Evolutionary conservation across 1,284 basidiomycete genomes (phyloP).

Genomic region (Inonotus hispidus): DNA sequence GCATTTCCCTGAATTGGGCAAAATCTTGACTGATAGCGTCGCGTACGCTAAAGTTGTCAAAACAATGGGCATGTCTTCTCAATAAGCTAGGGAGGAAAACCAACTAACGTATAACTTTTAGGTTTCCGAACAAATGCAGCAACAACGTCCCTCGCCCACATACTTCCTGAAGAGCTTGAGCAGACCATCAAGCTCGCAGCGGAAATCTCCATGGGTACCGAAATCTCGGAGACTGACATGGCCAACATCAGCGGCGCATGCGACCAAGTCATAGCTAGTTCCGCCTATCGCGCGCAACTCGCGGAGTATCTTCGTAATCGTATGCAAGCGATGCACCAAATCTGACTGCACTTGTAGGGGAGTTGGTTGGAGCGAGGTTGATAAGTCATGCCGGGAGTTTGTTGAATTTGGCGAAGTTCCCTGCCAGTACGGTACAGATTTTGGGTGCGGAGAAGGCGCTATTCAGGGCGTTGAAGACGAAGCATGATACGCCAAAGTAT

Average conservation of each 20-base stretch:
- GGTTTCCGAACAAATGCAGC: slow-evolving; percentile 92
- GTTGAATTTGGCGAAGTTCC: slow-evolving; percentile 92
- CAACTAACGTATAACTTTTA: slow-evolving; percentile 25
- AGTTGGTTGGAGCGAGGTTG: slow-evolving; percentile 92
- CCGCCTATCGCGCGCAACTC: slow-evolving; percentile 89
- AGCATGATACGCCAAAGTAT: slow-evolving; percentile 93
- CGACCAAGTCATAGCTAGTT: slow-evolving; percentile 96
- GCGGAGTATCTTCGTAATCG: slow-evolving; percentile 94
- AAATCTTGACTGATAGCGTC: slow-evolving; percentile 95
- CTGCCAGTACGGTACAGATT: slow-evolving; percentile 97
- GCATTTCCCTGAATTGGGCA: slow-evolving; percentile 99
- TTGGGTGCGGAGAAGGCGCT: slow-evolving; percentile 98
- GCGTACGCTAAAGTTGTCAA: slow-evolving; percentile 93
- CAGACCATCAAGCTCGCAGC: slow-evolving; percentile 88
- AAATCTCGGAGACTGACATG: slow-evolving; percentile 95
- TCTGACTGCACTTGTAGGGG: slow-evolving; percentile 91
- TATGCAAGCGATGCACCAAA: slow-evolving; percentile 98
- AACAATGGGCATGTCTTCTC: slow-evolving; percentile 61
- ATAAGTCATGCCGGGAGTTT: slow-evolving; percentile 97
- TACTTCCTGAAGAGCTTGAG: slow-evolving; percentile 95
- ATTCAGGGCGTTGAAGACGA: slow-evolving; percentile 97
- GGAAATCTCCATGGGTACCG: slow-evolving; percentile 97
- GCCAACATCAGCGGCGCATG: slow-evolving; percentile 92
- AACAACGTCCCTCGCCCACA: slow-evolving; percentile 79
- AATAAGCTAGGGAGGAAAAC: slow-evolving; percentile 16